Conservation (phyloP, 345 rosid species). For the Physaria fendleri region DNA sequence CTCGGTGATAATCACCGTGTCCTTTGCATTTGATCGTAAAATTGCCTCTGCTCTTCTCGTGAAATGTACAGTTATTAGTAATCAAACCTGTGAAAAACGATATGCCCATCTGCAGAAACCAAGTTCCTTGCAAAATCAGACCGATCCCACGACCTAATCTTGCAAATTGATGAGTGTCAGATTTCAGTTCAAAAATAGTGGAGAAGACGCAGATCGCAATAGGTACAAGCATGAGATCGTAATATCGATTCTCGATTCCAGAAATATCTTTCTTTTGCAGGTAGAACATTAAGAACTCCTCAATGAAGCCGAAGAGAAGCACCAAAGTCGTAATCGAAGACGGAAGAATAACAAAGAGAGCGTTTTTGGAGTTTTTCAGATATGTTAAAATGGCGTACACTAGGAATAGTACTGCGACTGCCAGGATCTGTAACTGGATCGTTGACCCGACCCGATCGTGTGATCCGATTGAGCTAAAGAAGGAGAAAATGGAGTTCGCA, state of each 20-base stretch:
- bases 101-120: slow-evolving; percentile 88
- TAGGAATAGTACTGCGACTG: slow-evolving; percentile 49
- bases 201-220: slow-evolving; percentile 53
- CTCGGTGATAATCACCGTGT: slow-evolving; percentile 75
- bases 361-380: slow-evolving; percentile 23
- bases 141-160: slow-evolving; percentile 64
- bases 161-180: slow-evolving; percentile 29
- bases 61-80: slow-evolving; percentile 60
- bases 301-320: slow-evolving; percentile 67
- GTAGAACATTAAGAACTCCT: slow-evolving; percentile 75
- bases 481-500: slow-evolving; percentile 48
- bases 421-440: slow-evolving; percentile 61
- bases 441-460: slow-evolving; percentile 58
- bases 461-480: slow-evolving; percentile 44
- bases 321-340: slow-evolving; percentile 42
- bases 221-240: slow-evolving; percentile 85
- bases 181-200: slow-evolving; percentile 43
- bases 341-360: slow-evolving; percentile 36
- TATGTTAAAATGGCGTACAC: slow-evolving; percentile 53
- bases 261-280: slow-evolving; percentile 62
- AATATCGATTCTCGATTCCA: slow-evolving; percentile 68
- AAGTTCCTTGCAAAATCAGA: slow-evolving; percentile 68
- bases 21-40: slow-evolving; percentile 71
- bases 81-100: slow-evolving; percentile 63
- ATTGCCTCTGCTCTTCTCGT: slow-evolving; percentile 66